Base-by-base conservation (phyloP, 106 monocot species). In the Allium sativum region DNA sequence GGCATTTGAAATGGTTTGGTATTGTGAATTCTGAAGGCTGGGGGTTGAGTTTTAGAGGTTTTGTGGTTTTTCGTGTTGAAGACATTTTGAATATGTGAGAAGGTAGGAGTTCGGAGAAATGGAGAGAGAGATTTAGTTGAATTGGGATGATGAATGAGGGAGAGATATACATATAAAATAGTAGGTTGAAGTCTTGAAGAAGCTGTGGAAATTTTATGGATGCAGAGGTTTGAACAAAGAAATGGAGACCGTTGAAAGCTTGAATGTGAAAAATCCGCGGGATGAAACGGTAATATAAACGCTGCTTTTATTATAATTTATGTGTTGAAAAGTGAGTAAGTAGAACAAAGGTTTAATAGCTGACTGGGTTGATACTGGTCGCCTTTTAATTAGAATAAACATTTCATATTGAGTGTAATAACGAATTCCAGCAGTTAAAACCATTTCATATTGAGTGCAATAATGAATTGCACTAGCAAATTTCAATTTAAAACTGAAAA, bases 1-100 rank as follows among this genome's bases (percentile, higher is more conserved):
- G 93, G 64, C 88, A 89, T 10, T 68, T 77, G 74, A 88, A 93
- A 18, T 82, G 65, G 21, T 67, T 42, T 12, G 93, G 93, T 1
- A 93, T 53, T 8, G 66, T 6, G 22, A 78, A 4, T 42, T 77
- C 74, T 31, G 7, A 12, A 9, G 10, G 21, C 45, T 42, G 47
- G 10, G 62, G 31, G 21, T 18, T 56, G 7, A 7, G 14, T 10
- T 48, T 54, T 21, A 19, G 11, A 12, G 19, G 0, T 13, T 22
- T 44, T n/a, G 6, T 31, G 17, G 15, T 68, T 40, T 40, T 61
- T 12, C n/a, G 61, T 12, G 61, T n/a, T 0, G 62, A 76, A 1
- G 76, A 63, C 76, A 76, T 76, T 18, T 19, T 31, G 31, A 31
- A 31, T 31, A 31, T 31, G 31, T 2, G 31, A 1, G 2, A 31